Evolutionary conservation across 768 basidiomycete genomes (phyloP).

Genomic region (Kwoniella dendrophila): DNA sequence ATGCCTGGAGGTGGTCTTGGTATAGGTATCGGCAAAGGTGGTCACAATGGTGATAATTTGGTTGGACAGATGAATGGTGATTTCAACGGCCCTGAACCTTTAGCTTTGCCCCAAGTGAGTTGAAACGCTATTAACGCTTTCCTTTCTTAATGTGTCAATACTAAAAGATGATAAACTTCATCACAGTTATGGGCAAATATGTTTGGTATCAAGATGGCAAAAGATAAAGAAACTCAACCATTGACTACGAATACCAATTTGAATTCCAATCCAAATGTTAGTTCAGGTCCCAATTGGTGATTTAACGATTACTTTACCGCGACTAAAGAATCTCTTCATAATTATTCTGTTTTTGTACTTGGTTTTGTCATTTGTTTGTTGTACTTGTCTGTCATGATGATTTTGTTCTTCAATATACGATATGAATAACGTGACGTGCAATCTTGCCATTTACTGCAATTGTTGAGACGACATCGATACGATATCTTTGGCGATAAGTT

Average conservation of each 20-base stretch:
- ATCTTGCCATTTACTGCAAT: too few species aligned
- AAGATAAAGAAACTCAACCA: conserved; percentile 7
- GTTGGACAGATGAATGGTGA: conserved; percentile 19
- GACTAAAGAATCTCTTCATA: too few species aligned
- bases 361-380: too few species aligned
- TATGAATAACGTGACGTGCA: too few species aligned
- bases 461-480: too few species aligned
- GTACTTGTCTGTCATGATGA: too few species aligned
- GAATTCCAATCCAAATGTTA: background rate
- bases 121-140: too few species aligned
- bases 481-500: too few species aligned
- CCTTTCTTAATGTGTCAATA: background rate
- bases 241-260: background rate
- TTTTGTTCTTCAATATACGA: too few species aligned
- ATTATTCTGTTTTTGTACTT: too few species aligned
- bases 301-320: too few species aligned
- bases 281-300: background rate
- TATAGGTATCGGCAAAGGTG: background rate
- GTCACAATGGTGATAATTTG: background rate
- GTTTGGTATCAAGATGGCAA: conserved; percentile 47
- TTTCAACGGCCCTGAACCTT: conserved; percentile 29
- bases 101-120: conserved; percentile 34
- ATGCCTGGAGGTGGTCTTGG: background rate
- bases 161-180: background rate
- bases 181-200: conserved; percentile 45